Evolutionary conservation across 306 rosid species (phyloP).

Genomic region (Chamaecrista fasciculata): DNA sequence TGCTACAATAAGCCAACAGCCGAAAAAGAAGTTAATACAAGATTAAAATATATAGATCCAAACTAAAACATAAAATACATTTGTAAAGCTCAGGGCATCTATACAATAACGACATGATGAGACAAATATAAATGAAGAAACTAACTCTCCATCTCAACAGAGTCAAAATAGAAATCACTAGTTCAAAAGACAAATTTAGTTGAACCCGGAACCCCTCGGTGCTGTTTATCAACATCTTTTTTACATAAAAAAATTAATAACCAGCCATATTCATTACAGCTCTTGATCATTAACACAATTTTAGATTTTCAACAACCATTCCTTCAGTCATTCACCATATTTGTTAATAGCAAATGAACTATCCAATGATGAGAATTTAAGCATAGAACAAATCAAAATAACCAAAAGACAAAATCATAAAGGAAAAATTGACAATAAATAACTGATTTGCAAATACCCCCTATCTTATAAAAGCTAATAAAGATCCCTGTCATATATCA

Average conservation of each 20-base stretch:
- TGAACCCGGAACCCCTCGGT: not conserved
- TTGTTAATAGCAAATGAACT: too few relatives aligned
- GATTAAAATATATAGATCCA: not conserved
- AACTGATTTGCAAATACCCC: too few relatives aligned
- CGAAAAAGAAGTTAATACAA: not conserved
- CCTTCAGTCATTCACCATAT: too few relatives aligned
- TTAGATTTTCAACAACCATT: not conserved
- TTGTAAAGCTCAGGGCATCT: not conserved
- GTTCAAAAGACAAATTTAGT: not conserved
- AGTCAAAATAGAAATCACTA: not conserved
- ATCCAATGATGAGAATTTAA: too few relatives aligned
- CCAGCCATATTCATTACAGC: not conserved
- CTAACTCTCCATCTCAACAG: not conserved
- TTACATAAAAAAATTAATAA: not conserved
- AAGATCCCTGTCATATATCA: too few relatives aligned
- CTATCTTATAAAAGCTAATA: too few relatives aligned
- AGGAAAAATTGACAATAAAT: too few relatives aligned
- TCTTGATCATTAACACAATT: not conserved
- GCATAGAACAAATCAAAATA: too few relatives aligned
- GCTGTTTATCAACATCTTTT: not conserved
- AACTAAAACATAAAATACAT: not conserved
- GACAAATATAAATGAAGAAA: not conserved
- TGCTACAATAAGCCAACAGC: conserved; percentile 24
- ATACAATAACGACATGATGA: not conserved
- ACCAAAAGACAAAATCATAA: too few relatives aligned